Percentiles rank a stretch among this genome's conserved stretches.
Evolutionary conservation across 116 monocot species (phyloP).

Genomic region (Cymodocea nodosa): DNA sequence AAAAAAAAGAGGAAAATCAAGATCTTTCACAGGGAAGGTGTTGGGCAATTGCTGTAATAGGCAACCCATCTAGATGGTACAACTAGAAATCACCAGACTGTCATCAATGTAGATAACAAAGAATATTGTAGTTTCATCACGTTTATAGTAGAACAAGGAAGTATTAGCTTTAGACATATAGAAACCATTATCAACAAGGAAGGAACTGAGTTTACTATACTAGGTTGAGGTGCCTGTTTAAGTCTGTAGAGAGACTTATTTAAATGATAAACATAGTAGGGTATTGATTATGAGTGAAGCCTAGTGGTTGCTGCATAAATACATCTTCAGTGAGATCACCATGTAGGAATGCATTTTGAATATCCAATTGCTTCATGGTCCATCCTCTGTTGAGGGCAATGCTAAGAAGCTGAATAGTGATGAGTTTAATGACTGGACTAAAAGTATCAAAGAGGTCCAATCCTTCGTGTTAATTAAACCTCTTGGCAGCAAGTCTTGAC

Average conservation of each 20-base stretch:
- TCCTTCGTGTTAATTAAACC: too few species aligned
- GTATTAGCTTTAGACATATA: neutral
- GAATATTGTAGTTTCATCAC: too few species aligned
- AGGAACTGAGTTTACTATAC: neutral
- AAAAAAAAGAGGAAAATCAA: too few species aligned
- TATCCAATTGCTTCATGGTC: too few species aligned
- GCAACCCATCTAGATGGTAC: too few species aligned
- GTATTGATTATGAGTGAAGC: neutral
- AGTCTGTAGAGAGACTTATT: too few species aligned
- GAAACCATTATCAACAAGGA: neutral
- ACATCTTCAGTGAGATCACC: neutral
- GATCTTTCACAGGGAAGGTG: too few species aligned
- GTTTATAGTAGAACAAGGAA: neutral
- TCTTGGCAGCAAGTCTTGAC: neutral
- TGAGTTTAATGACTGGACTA: neutral
- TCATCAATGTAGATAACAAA: neutral
- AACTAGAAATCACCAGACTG: too few species aligned
- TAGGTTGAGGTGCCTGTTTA: constrained; percentile 2
- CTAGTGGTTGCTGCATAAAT: constrained; percentile 1
- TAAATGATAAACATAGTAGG: neutral
- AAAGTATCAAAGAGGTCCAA: neutral
- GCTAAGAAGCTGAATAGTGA: neutral
- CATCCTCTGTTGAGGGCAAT: neutral
- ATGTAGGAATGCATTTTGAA: too few species aligned
- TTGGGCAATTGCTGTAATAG: too few species aligned